Evolutionary conservation across 2,329 filamentous ascomycete genomes (phyloP).

Genomic region (Hymenoscyphus repandus): DNA sequence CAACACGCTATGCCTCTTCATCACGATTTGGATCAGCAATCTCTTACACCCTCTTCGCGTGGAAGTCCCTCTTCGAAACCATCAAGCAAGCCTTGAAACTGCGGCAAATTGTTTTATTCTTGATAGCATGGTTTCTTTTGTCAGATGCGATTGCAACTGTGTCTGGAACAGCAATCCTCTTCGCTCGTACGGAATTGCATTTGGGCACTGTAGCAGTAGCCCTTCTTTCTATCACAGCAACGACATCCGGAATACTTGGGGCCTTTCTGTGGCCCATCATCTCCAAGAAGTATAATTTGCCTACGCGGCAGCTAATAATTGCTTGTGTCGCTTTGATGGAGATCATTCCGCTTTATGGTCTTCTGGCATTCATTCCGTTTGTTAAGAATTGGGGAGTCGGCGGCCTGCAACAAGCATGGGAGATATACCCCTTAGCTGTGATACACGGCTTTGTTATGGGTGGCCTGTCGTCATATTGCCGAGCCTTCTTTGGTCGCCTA

Average conservation of each 20-base stretch:
- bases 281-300: conserved; percentile 62
- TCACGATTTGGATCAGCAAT: conserved; percentile 42
- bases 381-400: conserved; percentile 68
- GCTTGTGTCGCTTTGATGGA: conserved; percentile 86
- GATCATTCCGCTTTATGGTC: conserved; percentile 84
- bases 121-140: conserved; percentile 88
- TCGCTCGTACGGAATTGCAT: conserved; percentile 85
- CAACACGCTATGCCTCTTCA: conserved; percentile 14
- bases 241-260: conserved; percentile 74
- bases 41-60: conserved; percentile 74
- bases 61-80: conserved; percentile 79
- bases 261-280: conserved; percentile 85
- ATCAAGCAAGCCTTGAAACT: conserved; percentile 66
- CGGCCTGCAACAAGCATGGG: conserved; percentile 86
- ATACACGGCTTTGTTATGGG: conserved; percentile 92
- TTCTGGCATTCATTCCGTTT: conserved; percentile 81
- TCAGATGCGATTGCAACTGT: conserved; percentile 93
- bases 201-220: conserved; percentile 87
- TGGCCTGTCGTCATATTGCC: conserved; percentile 86
- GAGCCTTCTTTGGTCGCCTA: conserved; percentile 83
- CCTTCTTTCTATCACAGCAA: conserved; percentile 89
- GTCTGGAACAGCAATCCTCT: conserved; percentile 88
- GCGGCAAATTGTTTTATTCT: conserved; percentile 68
- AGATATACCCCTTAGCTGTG: conserved; percentile 89
- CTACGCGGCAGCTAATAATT: conserved; percentile 81